Percentiles rank a stretch among this genome's conserved stretches.
phyloP scores from a whole-genome alignment of 768 basidiomycete genomes.

The Amanita jacksonii region DNA sequence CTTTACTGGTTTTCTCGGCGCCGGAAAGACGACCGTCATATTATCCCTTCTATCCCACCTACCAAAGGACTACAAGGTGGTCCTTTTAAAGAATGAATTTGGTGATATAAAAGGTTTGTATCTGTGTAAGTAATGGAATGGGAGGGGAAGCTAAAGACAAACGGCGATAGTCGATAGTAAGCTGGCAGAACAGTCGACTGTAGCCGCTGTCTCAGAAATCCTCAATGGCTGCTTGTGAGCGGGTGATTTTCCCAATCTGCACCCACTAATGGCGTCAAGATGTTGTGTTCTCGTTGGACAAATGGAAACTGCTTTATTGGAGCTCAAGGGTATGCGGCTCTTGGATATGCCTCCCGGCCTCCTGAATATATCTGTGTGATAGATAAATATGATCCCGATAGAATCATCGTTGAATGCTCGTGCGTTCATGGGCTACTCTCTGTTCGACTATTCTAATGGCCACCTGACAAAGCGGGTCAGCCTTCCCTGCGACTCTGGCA shows the following conservation, averaged over 20 bases:
- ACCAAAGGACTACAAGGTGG: slow-evolving; percentile 80
- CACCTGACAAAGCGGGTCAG: slow-evolving; percentile 58
- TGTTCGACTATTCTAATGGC: not conserved
- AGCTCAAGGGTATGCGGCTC: slow-evolving; percentile 58
- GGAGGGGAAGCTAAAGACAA: not conserved
- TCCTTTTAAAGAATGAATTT: slow-evolving; percentile 93
- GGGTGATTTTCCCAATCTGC: not conserved
- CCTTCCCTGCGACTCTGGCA: slow-evolving; percentile 91
- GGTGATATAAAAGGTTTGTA: slow-evolving; percentile 79
- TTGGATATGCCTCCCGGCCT: not conserved
- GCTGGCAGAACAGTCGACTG: slow-evolving; percentile 73
- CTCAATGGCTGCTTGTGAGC: slow-evolving; percentile 91
- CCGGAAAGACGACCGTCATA: slow-evolving; percentile 75
- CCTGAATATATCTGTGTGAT: not conserved
- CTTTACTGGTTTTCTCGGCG: slow-evolving; percentile 90
- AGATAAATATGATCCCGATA: slow-evolving; percentile 81
- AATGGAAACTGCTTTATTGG: slow-evolving; percentile 84
- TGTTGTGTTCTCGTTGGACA: slow-evolving; percentile 93
- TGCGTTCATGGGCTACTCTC: slow-evolving; percentile 32
- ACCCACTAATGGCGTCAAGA: slow-evolving; percentile 28
- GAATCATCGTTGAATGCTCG: slow-evolving; percentile 96
- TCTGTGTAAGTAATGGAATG: not conserved
- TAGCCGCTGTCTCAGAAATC: slow-evolving; percentile 88
- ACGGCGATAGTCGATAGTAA: slow-evolving; percentile 72
- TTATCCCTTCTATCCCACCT: slow-evolving; percentile 75